Percentiles rank a stretch among this genome's conserved stretches.
Conservation (phyloP, 139 green algal species). For the Micractinium sp. region DNA sequence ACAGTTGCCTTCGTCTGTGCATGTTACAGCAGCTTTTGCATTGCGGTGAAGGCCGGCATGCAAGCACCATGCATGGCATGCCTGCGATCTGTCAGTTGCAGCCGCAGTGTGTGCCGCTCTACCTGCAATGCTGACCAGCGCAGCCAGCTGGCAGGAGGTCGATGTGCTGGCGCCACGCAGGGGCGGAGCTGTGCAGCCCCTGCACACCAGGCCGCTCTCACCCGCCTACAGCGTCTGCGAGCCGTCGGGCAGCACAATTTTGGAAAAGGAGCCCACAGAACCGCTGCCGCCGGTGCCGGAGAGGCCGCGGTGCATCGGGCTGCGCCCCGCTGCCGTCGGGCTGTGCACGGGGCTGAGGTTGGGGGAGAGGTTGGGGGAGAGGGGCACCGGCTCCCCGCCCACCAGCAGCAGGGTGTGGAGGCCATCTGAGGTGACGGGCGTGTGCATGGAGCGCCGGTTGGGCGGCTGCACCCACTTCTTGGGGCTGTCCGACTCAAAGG, state of each 20-base stretch:
- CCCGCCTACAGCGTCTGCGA: background rate
- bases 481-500: slow-evolving; percentile 17
- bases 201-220: no score
- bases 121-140: no score
- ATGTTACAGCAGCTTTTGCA: no score
- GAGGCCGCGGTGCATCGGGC: background rate
- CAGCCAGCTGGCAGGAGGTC: no score
- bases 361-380: background rate
- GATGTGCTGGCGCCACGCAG: no score
- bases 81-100: no score
- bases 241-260: slow-evolving; percentile 5
- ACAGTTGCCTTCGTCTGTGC: no score
- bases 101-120: no score
- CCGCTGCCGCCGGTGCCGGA: background rate
- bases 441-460: background rate
- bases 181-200: no score
- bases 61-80: no score
- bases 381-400: slow-evolving; percentile 25
- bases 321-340: background rate
- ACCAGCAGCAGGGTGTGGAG: slow-evolving; percentile 21
- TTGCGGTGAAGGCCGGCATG: no score
- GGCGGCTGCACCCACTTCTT: slow-evolving; percentile 21
- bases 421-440: slow-evolving; percentile 19
- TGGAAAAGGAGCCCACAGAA: background rate
- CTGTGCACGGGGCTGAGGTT: background rate